A percentile compares a stretch with the other conserved stretches of the same genome.
Evolutionary conservation across 2,329 filamentous ascomycete genomes (phyloP).

Genomic region (Sarocladium strictum): DNA sequence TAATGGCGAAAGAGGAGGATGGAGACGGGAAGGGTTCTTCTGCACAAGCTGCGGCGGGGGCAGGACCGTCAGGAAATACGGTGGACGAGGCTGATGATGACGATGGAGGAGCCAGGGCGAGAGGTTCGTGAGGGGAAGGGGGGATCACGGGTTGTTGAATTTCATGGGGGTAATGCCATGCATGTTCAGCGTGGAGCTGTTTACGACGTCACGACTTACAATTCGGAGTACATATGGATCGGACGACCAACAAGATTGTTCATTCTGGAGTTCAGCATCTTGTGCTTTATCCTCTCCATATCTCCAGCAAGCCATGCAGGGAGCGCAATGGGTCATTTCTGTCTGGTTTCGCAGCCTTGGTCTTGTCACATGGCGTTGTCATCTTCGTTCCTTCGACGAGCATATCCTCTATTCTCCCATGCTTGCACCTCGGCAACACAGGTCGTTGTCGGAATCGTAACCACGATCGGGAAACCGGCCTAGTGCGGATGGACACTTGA

Average conservation of each 20-base stretch:
- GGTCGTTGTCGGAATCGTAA: conserved; percentile 47
- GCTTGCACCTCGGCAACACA: conserved; percentile 36
- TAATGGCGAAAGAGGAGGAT: conserved; percentile 70
- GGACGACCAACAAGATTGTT: not conserved
- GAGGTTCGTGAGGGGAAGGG: not conserved
- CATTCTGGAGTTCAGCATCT: not conserved
- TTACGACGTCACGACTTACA: conserved; percentile 6
- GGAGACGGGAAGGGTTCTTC: conserved; percentile 21
- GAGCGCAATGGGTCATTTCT: too few relatives aligned
- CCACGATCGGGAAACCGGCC: conserved; percentile 47
- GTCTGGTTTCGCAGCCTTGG: too few relatives aligned
- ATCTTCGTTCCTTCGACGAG: too few relatives aligned
- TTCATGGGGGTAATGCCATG: too few relatives aligned
- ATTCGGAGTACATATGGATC: not conserved
- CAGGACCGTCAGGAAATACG: conserved; percentile 12
- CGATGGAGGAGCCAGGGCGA: conserved; percentile 16
- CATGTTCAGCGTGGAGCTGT: not conserved
- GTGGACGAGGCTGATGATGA: conserved; percentile 20
- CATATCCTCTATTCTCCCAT: too few relatives aligned
- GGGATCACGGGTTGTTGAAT: too few relatives aligned
- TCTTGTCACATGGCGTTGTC: too few relatives aligned
- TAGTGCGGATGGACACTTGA: conserved; percentile 50
- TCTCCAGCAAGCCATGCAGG: too few relatives aligned
- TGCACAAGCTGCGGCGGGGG: not conserved
- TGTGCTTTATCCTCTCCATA: too few relatives aligned